A percentile compares a stretch with the other conserved stretches of the same genome.
These are phyloP conservation scores for Apiospora malaysiana DNA, from an alignment of 2,329 filamentous ascomycete genomes.

Conservation along the genomic window DNA sequence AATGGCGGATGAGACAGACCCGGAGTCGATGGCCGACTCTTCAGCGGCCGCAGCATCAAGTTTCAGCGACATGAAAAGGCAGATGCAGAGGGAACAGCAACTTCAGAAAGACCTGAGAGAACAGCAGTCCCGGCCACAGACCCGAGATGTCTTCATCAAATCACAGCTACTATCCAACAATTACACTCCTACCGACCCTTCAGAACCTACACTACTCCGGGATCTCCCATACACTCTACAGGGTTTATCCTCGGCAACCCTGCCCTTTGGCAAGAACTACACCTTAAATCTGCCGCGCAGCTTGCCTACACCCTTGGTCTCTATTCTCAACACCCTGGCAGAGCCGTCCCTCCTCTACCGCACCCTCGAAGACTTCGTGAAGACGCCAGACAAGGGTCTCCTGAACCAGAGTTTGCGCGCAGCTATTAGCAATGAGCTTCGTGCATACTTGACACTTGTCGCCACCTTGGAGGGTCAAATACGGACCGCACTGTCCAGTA, in stretches of 20 bases:
- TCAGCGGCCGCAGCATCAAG: constrained; percentile 26
- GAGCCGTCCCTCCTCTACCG: constrained; percentile 94
- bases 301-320: constrained; percentile 83
- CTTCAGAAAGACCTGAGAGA: constrained; percentile 33
- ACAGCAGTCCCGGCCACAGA: constrained; percentile 32
- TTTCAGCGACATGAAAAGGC: constrained; percentile 35
- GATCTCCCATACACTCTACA: constrained; percentile 94
- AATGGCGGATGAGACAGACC: constrained; percentile 6
- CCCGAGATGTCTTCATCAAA: constrained; percentile 61
- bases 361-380: constrained; percentile 79
- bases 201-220: constrained; percentile 71
- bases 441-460: constrained; percentile 88
- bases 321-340: constrained; percentile 85
- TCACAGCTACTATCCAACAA: constrained; percentile 64
- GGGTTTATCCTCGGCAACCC: constrained; percentile 84
- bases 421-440: constrained; percentile 82
- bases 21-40: constrained; percentile 27
- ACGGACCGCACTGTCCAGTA: constrained; percentile 74
- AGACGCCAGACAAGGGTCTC: constrained; percentile 81
- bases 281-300: constrained; percentile 78
- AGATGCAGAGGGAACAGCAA: constrained; percentile 32
- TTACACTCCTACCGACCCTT: constrained; percentile 61
- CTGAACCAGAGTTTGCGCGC: constrained; percentile 90
- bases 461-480: constrained; percentile 94
- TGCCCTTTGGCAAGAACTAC: constrained; percentile 74